A percentile compares a stretch with the other conserved stretches of the same genome.
Conservation (phyloP, 2,329 filamentous ascomycete genomes). For the Paecilomyces variotii region DNA sequence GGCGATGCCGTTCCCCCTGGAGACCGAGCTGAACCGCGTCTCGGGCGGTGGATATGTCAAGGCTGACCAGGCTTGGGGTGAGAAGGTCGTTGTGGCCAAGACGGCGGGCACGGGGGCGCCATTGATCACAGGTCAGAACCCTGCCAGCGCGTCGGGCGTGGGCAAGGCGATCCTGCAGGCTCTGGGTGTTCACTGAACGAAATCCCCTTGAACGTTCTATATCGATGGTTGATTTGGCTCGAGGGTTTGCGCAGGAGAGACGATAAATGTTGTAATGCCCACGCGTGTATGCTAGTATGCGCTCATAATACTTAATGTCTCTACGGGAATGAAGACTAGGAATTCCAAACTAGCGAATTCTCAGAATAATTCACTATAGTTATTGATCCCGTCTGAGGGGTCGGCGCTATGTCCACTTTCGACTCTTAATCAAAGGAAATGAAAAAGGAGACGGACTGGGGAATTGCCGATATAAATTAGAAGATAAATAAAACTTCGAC, state of each 20-base stretch:
- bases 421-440: background rate
- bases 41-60: slow-evolving; percentile 39
- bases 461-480: background rate
- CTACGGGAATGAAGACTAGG: background rate
- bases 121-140: slow-evolving; percentile 45
- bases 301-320: background rate
- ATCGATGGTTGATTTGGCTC: background rate
- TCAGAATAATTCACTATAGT: background rate
- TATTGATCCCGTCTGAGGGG: background rate
- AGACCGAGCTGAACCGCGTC: slow-evolving; percentile 34
- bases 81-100: slow-evolving; percentile 35
- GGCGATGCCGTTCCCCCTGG: slow-evolving; percentile 41
- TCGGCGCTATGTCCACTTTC: background rate
- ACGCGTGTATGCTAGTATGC: background rate
- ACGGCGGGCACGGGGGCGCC: slow-evolving; percentile 18
- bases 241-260: background rate
- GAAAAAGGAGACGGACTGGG: background rate
- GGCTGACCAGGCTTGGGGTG: slow-evolving; percentile 36
- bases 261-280: background rate
- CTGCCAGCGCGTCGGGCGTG: slow-evolving; percentile 35
- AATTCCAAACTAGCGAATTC: background rate
- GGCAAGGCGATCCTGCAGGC: slow-evolving; percentile 38
- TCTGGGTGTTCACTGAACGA: slow-evolving; percentile 1
- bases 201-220: background rate
- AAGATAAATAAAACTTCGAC: background rate